phyloP scores from a whole-genome alignment of 352 stramenopile species.

The Phytophthora sojae region DNA sequence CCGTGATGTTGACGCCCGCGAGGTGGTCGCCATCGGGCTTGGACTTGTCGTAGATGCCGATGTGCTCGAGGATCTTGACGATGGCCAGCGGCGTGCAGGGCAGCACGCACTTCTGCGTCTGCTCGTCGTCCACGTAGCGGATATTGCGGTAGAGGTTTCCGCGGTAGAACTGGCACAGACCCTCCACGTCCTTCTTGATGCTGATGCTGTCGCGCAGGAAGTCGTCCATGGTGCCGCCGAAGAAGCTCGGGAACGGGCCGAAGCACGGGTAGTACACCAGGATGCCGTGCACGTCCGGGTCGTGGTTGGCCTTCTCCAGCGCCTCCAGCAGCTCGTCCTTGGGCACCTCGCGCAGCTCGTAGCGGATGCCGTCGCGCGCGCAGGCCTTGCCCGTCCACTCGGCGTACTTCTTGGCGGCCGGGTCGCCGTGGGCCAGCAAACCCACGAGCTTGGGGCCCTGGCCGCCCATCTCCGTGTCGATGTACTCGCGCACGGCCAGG shows the following conservation, averaged over 20 bases:
- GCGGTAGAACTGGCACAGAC: constrained; percentile 96
- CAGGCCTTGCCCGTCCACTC: constrained; percentile 97
- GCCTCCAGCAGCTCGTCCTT: constrained; percentile 95
- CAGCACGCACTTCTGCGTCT: constrained; percentile 96
- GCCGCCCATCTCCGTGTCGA: constrained; percentile 76
- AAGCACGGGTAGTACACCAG: constrained; percentile 99
- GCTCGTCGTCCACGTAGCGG: constrained; percentile 92
- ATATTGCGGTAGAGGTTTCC: constrained; percentile 98
- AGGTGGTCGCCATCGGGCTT: constrained; percentile 70
- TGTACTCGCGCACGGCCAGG: constrained; percentile 84
- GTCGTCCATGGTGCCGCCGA: constrained; percentile 97
- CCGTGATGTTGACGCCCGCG: constrained; percentile 91
- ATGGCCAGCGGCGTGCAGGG: constrained; percentile 97
- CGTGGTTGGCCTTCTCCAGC: constrained; percentile 93
- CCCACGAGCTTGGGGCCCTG: constrained; percentile 90
- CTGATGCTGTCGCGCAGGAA: constrained; percentile 97
- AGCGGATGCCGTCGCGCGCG: constrained; percentile 95
- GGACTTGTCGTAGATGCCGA: constrained; percentile 87
- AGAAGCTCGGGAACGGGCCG: constrained; percentile 96
- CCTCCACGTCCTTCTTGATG: constrained; percentile 97
- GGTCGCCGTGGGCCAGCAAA: constrained; percentile 96
- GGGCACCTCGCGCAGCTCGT: constrained; percentile 95
- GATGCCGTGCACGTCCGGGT: constrained; percentile 96
- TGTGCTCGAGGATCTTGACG: constrained; percentile 95
- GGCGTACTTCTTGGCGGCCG: constrained; percentile 95